Conservation (phyloP, 805 yeast genomes). For the Sugiyamaella americana region DNA sequence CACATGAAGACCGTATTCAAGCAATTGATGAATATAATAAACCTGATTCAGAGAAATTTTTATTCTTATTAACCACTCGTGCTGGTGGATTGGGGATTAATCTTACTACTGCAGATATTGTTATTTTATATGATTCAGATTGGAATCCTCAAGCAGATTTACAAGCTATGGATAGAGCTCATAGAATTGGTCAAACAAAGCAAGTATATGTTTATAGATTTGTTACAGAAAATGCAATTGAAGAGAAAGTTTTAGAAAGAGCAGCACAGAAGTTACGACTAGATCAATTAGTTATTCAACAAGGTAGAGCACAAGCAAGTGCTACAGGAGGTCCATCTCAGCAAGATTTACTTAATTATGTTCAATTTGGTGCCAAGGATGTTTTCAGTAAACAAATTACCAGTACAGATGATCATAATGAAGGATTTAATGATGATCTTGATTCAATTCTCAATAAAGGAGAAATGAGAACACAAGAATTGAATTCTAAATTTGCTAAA, state of each 20-base stretch:
- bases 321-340: slow-evolving; percentile 39
- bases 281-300: slow-evolving; percentile 94
- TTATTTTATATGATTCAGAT: slow-evolving; percentile 82
- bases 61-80: slow-evolving; percentile 83
- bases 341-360: slow-evolving; percentile 79
- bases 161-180: slow-evolving; percentile 98
- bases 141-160: slow-evolving; percentile 99
- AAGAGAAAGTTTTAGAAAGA: slow-evolving; percentile 90
- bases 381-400: slow-evolving; percentile 59
- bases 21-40: slow-evolving; percentile 90
- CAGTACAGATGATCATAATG: slow-evolving; percentile 12
- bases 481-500: slow-evolving; percentile 76
- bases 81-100: slow-evolving; percentile 97
- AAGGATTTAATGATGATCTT: slow-evolving; percentile 57
- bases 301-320: slow-evolving; percentile 57
- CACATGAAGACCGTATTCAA: slow-evolving; percentile 85
- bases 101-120: slow-evolving; percentile 86
- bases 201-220: slow-evolving; percentile 90
- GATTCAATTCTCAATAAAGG: slow-evolving; percentile 78
- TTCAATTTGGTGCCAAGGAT: slow-evolving; percentile 91
- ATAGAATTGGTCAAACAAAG: slow-evolving; percentile 93
- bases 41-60: slow-evolving; percentile 75
- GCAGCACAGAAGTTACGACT: slow-evolving; percentile 91
- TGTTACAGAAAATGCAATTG: slow-evolving; percentile 93
- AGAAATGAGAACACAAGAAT: slow-evolving; percentile 67